These are phyloP conservation scores for Groenewaldozyma salmanticensis DNA, from an alignment of 805 yeast species.

Conservation along the genomic window DNA sequence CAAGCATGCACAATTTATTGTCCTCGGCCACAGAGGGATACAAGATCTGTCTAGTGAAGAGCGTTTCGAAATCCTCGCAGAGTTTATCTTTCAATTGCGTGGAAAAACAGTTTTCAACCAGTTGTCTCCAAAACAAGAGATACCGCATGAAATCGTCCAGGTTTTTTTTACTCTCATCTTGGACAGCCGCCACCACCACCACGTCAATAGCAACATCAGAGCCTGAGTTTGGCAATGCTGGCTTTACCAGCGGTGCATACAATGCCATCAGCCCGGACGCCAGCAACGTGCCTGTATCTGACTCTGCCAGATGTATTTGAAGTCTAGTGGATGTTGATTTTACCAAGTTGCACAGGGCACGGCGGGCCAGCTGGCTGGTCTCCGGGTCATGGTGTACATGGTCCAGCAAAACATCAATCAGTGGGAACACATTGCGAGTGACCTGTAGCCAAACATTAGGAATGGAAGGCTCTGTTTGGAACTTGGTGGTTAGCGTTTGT, in stretches of 20 bases:
- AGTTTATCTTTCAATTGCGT: constrained; percentile 9
- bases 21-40: constrained; percentile 21
- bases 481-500: neutral
- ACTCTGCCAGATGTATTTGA: neutral
- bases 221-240: neutral
- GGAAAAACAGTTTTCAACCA: constrained; percentile 16
- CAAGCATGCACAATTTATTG: constrained; percentile 17
- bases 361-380: constrained; percentile 21
- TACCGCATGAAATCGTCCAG: constrained; percentile 17
- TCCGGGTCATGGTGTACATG: constrained; percentile 21
- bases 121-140: constrained; percentile 24
- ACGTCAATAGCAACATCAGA: too few relatives aligned
- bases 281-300: constrained; percentile 21
- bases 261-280: constrained; percentile 26
- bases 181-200: too few relatives aligned
- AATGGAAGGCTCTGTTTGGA: neutral
- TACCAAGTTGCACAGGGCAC: constrained; percentile 20
- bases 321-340: constrained; percentile 6
- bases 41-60: constrained; percentile 22
- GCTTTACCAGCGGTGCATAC: neutral
- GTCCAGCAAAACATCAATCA: constrained; percentile 19
- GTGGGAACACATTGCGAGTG: constrained; percentile 13
- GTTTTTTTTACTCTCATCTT: too few relatives aligned
- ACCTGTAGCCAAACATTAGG: neutral
- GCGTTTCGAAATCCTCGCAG: constrained; percentile 17